Base-by-base conservation (phyloP, 1,284 basidiomycete species). In the Prillingera fragicola region DNA sequence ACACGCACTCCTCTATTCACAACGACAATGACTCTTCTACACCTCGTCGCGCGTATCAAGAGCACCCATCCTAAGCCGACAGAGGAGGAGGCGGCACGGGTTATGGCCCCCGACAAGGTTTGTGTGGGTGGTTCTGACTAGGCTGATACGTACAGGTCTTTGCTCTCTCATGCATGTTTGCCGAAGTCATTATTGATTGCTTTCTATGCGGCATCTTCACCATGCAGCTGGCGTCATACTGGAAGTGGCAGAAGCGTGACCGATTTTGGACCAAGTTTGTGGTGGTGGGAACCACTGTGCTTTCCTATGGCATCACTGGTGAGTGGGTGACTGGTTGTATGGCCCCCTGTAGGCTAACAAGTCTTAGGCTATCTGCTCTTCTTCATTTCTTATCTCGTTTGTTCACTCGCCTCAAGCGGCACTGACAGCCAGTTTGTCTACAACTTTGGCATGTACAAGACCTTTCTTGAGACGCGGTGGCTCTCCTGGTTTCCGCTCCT, bases 231-330 rank as follows among this genome's bases (percentile, higher is more conserved):
- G 31, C 38, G 33, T 29, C 33, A 22, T 60, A 60, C 43, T 56
- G 48, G 40, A 26, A 19, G 39, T 53, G 32, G 36, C 57, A 60
- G 40, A 31, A 14, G 4, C 32, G 33, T 14, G 62, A 62, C 37
- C 49, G 49, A 22, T 23, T 34, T 38, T 62, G 55, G 56, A 62
- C 55, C 14, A 54, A 50, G 34, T 15, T 22, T 9, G 32, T 56
- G 12, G 59, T 62, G 18, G 38, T 46, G 18, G 52, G 34, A 26
- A 38, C 40, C 13, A 12, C 41, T 3, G 15, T 34, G 10, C n/a
- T 40, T 10, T 21, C n/a, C 22, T 23, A 31, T 15, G 31, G 31
- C 29, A 32, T 29, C 9, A 40, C 38, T 12, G 34, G 41, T 37
- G 12, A 22, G 34, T 29, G 18, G 13, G 8, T 3, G 9, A n/a